Percentiles rank a stretch among this genome's conserved stretches.
Evolutionary conservation across 2,329 filamentous ascomycete genomes (phyloP).

Genomic region (Ceratocystis variospora): DNA sequence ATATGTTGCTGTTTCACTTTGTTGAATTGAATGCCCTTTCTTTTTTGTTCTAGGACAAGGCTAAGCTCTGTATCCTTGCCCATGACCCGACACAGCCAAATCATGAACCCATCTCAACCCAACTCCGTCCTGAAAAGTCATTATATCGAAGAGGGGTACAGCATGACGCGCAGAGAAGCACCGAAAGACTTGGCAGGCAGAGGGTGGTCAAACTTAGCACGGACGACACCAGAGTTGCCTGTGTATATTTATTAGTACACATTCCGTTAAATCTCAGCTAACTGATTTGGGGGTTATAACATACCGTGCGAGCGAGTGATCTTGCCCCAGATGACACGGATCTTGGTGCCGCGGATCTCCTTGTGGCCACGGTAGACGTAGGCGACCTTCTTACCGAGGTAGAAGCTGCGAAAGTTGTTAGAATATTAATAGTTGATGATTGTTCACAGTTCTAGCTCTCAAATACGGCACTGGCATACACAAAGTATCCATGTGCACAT

Average conservation of each 20-base stretch:
- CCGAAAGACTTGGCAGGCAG: constrained; percentile 95
- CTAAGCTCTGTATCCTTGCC: constrained; percentile 42
- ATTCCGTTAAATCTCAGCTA: not conserved
- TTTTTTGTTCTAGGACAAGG: constrained; percentile 42
- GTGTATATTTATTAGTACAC: constrained; percentile 6
- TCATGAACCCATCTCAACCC: constrained; percentile 49
- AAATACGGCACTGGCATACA: not conserved
- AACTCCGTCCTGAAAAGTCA: constrained; percentile 41
- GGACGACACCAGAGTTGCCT: constrained; percentile 97
- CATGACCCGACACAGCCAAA: constrained; percentile 43
- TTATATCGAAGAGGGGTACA: constrained; percentile 98
- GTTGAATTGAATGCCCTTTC: constrained; percentile 20
- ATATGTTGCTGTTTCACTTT: constrained; percentile 19
- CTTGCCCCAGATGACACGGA: constrained; percentile 98
- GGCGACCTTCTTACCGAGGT: constrained; percentile 96
- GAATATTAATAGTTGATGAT: constrained; percentile 16
- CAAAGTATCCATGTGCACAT: too few species aligned
- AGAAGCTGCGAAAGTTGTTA: constrained; percentile 50
- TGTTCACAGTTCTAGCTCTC: not conserved
- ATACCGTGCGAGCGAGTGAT: constrained; percentile 89
- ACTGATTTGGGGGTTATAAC: constrained; percentile 23
- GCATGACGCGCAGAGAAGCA: constrained; percentile 90
- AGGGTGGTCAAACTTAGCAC: constrained; percentile 92
- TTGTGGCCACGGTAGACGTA: constrained; percentile 95
- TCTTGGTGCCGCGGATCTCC: constrained; percentile 95